Evolutionary conservation across 805 yeast genomes (phyloP), one percentile per base, ranked within the genome.

Genomic region (Cyberlindnera euphorbiiphila): DNA sequence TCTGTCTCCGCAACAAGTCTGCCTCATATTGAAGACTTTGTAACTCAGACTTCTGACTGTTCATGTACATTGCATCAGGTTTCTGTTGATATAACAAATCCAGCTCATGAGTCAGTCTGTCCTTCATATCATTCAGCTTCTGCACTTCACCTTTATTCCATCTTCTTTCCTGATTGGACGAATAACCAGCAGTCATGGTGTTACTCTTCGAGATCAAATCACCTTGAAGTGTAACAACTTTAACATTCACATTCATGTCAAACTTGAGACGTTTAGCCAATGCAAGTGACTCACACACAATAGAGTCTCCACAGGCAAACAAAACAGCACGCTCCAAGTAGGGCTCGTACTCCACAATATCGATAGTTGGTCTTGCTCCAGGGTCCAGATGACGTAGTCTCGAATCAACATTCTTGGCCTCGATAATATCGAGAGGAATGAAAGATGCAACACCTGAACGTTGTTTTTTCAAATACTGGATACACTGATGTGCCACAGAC

Each of bases 151-250:
- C 71, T 52, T 82, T 86, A 56, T 80, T 87, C 95, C 95, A 86
- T 45, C 74, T 70, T 39, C 69, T 66, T n/a, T 68, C 60, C 20
- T 58, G 54, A 26, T 66, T 66, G n/a, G 68, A 67, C 6, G 76
- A 68, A 20, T 69, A 64, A 47, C 97, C 97, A 57, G 97, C 97
- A 8, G 97, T 83, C 95, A 93, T 86, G 25, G 88, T 68, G 6
- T 96, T 96, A 5, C 91, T 80, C 51, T 77, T 78, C 54, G 86
- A 87, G 32, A 93, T 84, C 21, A 88, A 67, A 0, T 91, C 76
- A 2, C 98, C 98, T 34, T 86, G 87, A 11, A 86, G 52, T 1
- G 96, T 76, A 3, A 89, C 95, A 33, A 84, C 63, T 57, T 85
- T 87, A 27, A 76, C 77, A 33, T 71, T 71, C 20, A 76, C 61